Conservation (phyloP, 1,284 basidiomycete species). For the Rhodotorula sp. region DNA sequence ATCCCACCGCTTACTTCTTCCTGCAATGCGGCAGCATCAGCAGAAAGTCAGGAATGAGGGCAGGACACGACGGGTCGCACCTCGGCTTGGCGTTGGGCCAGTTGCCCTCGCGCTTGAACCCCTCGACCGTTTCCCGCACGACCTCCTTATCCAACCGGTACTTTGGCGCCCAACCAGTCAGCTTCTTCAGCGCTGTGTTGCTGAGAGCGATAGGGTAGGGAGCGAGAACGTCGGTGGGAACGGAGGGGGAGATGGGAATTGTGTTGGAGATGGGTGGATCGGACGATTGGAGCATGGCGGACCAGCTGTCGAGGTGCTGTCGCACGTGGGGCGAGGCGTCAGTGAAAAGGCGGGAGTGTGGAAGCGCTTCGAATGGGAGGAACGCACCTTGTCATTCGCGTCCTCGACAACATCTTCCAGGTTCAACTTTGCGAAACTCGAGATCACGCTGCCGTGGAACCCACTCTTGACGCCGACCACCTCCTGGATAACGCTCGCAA, state of each 20-base stretch:
- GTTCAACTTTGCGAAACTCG: constrained; percentile 33
- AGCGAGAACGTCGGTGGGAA: constrained; percentile 32
- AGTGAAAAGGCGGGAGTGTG: background rate
- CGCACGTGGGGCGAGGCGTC: fast-evolving
- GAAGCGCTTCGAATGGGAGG: background rate
- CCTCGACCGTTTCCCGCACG: constrained; percentile 18
- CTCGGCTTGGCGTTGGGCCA: constrained; percentile 29
- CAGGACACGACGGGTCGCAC: background rate
- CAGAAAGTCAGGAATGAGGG: background rate
- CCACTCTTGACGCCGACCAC: constrained; percentile 30
- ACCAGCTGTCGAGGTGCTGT: constrained; percentile 36
- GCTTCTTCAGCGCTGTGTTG: constrained; percentile 2
- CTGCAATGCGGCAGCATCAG: background rate
- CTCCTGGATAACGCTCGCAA: constrained; percentile 20
- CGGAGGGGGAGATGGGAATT: constrained; percentile 31
- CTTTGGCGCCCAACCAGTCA: constrained; percentile 28
- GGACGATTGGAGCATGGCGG: constrained; percentile 20
- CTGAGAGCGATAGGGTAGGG: constrained; percentile 27
- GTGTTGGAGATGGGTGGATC: constrained; percentile 22
- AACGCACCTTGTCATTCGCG: constrained; percentile 34
- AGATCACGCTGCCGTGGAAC: constrained; percentile 29
- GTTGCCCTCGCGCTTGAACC: constrained; percentile 24
- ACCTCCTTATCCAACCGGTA: constrained; percentile 1
- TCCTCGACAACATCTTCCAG: constrained; percentile 30
- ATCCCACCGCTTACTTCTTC: background rate